Evolutionary conservation across 495 filamentous ascomycete genomes (phyloP).

Genomic region (Ramalina peruviana): DNA sequence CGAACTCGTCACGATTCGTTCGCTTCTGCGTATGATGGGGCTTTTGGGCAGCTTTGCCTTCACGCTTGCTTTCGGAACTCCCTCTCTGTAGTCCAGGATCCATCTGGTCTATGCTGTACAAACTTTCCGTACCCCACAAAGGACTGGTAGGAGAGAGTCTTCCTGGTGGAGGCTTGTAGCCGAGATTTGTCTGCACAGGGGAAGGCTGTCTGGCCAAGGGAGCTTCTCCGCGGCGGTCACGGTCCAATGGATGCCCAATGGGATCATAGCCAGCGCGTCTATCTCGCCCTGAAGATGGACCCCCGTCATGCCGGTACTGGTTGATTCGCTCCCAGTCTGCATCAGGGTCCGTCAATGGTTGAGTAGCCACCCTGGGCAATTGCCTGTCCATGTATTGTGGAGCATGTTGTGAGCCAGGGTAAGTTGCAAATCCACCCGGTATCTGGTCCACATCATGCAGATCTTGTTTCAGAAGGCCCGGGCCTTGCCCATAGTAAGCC

Average conservation of each 20-base stretch:
- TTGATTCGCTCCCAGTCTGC: neutral
- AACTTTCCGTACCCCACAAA: too few relatives aligned
- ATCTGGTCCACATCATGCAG: too few relatives aligned
- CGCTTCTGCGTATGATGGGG: constrained; percentile 45
- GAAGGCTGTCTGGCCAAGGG: too few relatives aligned
- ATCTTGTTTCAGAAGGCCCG: too few relatives aligned
- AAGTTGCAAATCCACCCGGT: too few relatives aligned
- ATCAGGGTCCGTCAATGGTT: neutral
- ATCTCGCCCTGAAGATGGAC: constrained; percentile 2
- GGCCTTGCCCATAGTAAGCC: too few relatives aligned
- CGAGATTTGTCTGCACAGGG: too few relatives aligned
- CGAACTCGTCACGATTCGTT: constrained; percentile 78
- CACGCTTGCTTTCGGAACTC: constrained; percentile 5
- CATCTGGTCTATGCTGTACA: too few relatives aligned
- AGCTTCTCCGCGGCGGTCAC: too few relatives aligned
- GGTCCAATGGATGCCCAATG: constrained; percentile 1
- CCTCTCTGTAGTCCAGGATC: neutral
- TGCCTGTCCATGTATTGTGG: neutral
- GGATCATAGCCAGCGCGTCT: neutral
- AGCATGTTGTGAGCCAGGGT: neutral
- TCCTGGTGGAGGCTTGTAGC: too few relatives aligned
- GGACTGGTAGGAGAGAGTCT: too few relatives aligned
- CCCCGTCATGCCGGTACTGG: neutral
- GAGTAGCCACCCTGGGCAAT: neutral
- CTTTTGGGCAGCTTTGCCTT: constrained; percentile 4